Evolutionary conservation across 2,329 filamentous ascomycete genomes (phyloP).

Genomic region (Cordyceps tenuipes): DNA sequence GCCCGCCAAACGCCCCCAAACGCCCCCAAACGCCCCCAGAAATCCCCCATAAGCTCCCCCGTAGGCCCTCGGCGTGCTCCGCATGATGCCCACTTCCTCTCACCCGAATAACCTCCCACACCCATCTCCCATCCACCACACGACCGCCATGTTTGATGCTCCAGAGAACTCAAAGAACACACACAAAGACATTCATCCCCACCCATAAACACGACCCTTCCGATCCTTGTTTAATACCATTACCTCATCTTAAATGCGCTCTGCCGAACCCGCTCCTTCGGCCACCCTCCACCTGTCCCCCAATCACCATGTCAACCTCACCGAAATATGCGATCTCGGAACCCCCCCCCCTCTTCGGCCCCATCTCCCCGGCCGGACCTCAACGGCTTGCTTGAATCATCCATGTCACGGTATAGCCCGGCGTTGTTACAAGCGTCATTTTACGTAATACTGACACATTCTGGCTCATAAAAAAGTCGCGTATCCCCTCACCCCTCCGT

Average conservation of each 20-base stretch:
- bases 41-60: not conserved
- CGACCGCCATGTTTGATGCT: not conserved
- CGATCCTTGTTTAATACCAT: not conserved
- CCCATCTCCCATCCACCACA: not conserved
- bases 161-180: not conserved
- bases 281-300: no score
- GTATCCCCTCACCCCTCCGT: not conserved
- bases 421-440: not conserved
- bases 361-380: not conserved
- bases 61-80: constrained; percentile 12
- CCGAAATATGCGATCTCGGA: no score
- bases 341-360: no score
- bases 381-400: not conserved
- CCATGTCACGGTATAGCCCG: not conserved
- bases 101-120: constrained; percentile 1
- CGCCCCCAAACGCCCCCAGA: not conserved
- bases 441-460: not conserved
- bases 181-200: not conserved
- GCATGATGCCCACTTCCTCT: constrained; percentile 9
- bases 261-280: not conserved
- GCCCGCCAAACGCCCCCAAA: not conserved
- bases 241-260: not conserved
- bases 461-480: not conserved
- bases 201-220: not conserved
- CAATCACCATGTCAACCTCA: not conserved